These are phyloP conservation scores for Lactuca saligna DNA, from an alignment of 129 eudicot species.

Conservation along the genomic window DNA sequence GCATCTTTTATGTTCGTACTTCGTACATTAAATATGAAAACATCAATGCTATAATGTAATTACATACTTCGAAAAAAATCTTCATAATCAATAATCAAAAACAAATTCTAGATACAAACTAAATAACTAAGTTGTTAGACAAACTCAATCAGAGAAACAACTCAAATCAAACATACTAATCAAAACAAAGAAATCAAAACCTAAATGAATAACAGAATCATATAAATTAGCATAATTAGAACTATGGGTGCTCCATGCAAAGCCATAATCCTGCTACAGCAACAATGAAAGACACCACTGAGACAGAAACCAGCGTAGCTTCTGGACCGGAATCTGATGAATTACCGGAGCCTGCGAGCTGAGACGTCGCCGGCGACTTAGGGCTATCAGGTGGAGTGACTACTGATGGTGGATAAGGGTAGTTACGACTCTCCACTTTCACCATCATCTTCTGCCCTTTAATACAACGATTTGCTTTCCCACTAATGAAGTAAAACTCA, in stretches of 20 bases:
- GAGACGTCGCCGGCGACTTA: constrained; percentile 19
- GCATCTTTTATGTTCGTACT: neutral
- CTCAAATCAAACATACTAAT: neutral
- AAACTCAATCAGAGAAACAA: neutral
- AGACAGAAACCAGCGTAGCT: constrained; percentile 2
- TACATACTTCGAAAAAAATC: neutral
- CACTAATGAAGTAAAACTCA: constrained; percentile 30
- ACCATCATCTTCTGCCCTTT: constrained; percentile 32
- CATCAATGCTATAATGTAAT: neutral
- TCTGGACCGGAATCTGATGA: neutral
- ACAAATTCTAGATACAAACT: neutral
- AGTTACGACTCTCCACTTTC: constrained; percentile 2
- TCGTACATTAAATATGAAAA: neutral
- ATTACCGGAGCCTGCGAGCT: neutral
- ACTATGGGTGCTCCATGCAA: constrained; percentile 13
- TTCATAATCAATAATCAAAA: neutral
- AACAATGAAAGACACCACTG: neutral
- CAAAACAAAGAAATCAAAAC: neutral
- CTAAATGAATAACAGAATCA: neutral
- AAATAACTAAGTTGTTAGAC: neutral
- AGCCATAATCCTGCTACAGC: constrained; percentile 5
- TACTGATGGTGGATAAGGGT: neutral
- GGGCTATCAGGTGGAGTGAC: constrained; percentile 16
- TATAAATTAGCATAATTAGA: neutral
- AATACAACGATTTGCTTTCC: constrained; percentile 21